Base-by-base conservation (phyloP, 139 green algal species). In the Volvox reticuliferus region DNA sequence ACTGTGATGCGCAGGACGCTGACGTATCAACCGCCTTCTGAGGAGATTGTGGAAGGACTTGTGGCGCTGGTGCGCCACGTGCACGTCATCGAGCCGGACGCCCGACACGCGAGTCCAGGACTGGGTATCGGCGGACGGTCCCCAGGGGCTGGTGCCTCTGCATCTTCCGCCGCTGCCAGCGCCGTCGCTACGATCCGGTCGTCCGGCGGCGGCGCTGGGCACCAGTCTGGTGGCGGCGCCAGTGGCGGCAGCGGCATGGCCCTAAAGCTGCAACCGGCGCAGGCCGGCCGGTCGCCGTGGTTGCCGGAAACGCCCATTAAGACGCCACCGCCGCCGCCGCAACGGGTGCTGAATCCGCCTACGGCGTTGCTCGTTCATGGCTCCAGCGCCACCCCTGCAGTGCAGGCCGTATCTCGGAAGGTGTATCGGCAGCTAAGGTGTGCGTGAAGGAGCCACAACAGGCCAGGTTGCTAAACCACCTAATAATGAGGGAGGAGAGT, bases 351-450 rank as follows among this genome's bases (percentile, higher is more conserved):
- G 88, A 55, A 78, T 75, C 90, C 90, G 37, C 84, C 90, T 2
- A 78, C 73, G 71, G 32, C 82, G 35, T 82, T 92, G 82, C 16
- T 82, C 82, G 44, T 78, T 33, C 44, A 36, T 9, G 81, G 82
- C 75, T 71, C 13, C 26, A 84, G 71, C 50, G 92, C 86, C 37
- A 82, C 71, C 2, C 75, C 90, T 6, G 90, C 90, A 6, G 91
- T 95, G 69, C 96, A 98, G 91, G 95, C 94, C 0, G 83, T 97
- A 67, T 91, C 91, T 13, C 89, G 94, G 2, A 95, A 96, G 67
- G 73, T 98, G 77, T 98, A 96, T 94, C 92, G 96, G 63, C 93
- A 96, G 65, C 94, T 98, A 37, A 90, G 93, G 88, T 93, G 32
- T 30, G 65, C 65, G 16, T 5, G 65, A 2, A 12, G 65, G 44